A percentile compares a stretch with the other conserved stretches of the same genome.
Conservation (phyloP, 2,329 filamentous ascomycete species). For the Cladophialophora yegresii region DNA sequence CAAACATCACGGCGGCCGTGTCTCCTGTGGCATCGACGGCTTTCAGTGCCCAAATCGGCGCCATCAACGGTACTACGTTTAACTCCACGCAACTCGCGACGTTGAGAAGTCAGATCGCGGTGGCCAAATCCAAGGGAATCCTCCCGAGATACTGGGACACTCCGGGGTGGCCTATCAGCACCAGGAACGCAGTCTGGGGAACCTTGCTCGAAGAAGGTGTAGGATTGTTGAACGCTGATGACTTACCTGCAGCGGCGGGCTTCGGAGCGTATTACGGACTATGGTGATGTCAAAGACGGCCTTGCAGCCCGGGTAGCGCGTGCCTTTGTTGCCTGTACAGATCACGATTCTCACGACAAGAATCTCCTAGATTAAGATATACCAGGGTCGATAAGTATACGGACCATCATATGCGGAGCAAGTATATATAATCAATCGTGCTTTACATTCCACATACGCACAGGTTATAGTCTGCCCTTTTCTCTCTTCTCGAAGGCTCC, state of each 20-base stretch:
- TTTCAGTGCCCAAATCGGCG: conserved; percentile 50
- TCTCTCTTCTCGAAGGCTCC: conserved; percentile 61
- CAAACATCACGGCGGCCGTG: conserved; percentile 52
- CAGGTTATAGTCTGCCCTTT: conserved; percentile 34
- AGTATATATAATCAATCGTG: neutral
- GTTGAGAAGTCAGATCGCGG: conserved; percentile 55
- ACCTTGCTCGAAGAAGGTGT: conserved; percentile 59
- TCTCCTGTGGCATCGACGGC: conserved; percentile 58
- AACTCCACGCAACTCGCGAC: conserved; percentile 51
- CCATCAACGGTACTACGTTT: conserved; percentile 49
- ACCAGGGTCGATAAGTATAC: neutral
- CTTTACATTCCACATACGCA: neutral
- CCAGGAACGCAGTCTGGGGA: conserved; percentile 61
- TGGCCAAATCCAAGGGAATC: conserved; percentile 61
- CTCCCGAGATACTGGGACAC: conserved; percentile 64
- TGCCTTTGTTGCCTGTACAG: neutral
- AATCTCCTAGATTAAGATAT: neutral
- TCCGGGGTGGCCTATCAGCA: conserved; percentile 61
- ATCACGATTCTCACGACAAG: neutral
- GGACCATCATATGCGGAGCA: neutral
- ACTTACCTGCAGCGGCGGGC: conserved; percentile 55
- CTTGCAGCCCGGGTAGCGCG: neutral
- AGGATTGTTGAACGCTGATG: conserved; percentile 66
- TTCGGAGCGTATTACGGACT: conserved; percentile 29
- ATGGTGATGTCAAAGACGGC: conserved; percentile 20